These are phyloP conservation scores for Blastobotrys apis DNA, from an alignment of 1,139 yeast genomes.

Conservation along the genomic window DNA sequence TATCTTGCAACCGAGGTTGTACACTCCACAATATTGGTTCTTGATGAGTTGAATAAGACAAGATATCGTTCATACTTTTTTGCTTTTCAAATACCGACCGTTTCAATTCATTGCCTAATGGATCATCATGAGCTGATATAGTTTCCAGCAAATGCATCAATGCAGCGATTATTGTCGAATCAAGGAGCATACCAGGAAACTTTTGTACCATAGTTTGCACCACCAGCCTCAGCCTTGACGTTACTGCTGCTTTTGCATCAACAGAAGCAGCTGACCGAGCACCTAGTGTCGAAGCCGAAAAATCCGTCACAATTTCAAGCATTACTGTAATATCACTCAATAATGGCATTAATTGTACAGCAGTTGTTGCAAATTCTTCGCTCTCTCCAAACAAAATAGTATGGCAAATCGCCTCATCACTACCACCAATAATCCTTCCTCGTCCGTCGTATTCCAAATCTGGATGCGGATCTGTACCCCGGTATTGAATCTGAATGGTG, in stretches of 20 bases:
- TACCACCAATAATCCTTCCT: conserved; percentile 46
- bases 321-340: conserved; percentile 56
- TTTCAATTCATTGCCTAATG: conserved; percentile 43
- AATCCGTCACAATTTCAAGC: conserved; percentile 47
- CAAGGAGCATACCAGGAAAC: conserved; percentile 54
- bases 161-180: conserved; percentile 44
- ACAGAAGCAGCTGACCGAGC: conserved; percentile 19
- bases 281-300: conserved; percentile 32
- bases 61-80: conserved; percentile 39
- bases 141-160: conserved; percentile 43
- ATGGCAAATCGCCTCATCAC: conserved; percentile 71
- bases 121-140: conserved; percentile 46
- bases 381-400: conserved; percentile 55
- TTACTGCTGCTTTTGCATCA: conserved; percentile 36
- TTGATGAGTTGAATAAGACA: conserved; percentile 22
- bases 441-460: conserved; percentile 53
- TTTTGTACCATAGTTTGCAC: conserved; percentile 45
- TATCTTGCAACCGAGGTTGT: conserved; percentile 24
- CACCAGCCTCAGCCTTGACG: conserved; percentile 32
- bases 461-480: conserved; percentile 56
- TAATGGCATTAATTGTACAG: conserved; percentile 60
- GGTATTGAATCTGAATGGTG: conserved; percentile 13
- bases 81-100: conserved; percentile 41
- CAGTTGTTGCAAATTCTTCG: conserved; percentile 41
- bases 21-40: conserved; percentile 28